Evolutionary conservation across 495 filamentous ascomycete species (phyloP).

Genomic region (Daldinia vernicosa): DNA sequence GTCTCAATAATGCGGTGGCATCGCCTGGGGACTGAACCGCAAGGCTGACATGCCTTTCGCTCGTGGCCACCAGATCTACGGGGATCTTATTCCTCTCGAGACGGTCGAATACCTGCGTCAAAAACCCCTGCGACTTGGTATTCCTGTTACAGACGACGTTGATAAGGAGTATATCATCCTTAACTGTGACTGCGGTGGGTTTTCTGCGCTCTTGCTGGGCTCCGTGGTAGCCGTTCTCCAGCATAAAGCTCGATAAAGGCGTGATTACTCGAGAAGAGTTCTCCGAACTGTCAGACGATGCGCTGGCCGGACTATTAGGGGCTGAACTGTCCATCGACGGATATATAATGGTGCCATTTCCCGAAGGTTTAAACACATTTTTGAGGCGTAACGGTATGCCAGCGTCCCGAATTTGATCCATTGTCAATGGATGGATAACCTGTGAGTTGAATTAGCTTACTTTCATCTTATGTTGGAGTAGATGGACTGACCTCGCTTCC

Average conservation of each 20-base stretch:
- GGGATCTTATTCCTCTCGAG: constrained; percentile 48
- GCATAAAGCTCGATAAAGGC: constrained; percentile 46
- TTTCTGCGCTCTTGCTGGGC: constrained; percentile 46
- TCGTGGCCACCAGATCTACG: constrained; percentile 52
- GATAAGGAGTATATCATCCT: constrained; percentile 51
- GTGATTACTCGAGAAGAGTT: constrained; percentile 8
- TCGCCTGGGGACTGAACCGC: constrained; percentile 47
- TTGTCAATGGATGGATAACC: constrained; percentile 56
- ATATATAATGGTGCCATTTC: constrained; percentile 52
- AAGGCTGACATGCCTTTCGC: constrained; percentile 52
- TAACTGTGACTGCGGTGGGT: constrained; percentile 53
- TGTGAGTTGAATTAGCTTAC: constrained; percentile 28
- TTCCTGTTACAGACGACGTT: constrained; percentile 52
- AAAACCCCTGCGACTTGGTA: constrained; percentile 49
- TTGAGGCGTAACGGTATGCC: constrained; percentile 52
- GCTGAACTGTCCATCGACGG: constrained; percentile 34
- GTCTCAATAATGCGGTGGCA: constrained; percentile 35
- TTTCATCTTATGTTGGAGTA: not conserved
- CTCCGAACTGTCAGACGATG: constrained; percentile 12
- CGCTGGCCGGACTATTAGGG: constrained; percentile 23
- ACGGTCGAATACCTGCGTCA: constrained; percentile 49
- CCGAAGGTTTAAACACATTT: constrained; percentile 53
- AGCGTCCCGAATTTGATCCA: constrained; percentile 54
- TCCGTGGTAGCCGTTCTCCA: constrained; percentile 50
- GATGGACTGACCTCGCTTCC: constrained; percentile 54